Percentiles rank a stretch among this genome's conserved stretches.
phyloP scores from a whole-genome alignment of 495 filamentous ascomycete species.

The Aspergillus conjunctus region DNA sequence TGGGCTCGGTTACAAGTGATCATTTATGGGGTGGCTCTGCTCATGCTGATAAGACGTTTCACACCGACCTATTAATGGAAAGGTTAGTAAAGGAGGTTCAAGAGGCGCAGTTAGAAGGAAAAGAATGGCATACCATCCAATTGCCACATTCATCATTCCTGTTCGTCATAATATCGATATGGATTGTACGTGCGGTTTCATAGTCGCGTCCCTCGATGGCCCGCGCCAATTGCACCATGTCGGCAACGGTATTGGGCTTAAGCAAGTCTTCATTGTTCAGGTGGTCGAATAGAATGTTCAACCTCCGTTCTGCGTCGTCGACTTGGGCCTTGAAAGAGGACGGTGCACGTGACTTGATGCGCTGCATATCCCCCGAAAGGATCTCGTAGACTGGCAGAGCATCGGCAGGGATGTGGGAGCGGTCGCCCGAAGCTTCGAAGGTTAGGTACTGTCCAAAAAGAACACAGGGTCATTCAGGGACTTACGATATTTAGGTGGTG shows the following conservation, averaged over 20 bases:
- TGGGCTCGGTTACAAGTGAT: background rate
- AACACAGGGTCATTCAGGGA: constrained; percentile 18
- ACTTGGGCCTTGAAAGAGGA: constrained; percentile 80
- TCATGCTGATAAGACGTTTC: constrained; percentile 91
- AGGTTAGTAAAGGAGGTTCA: constrained; percentile 8
- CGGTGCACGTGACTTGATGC: constrained; percentile 81
- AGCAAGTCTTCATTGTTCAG: constrained; percentile 93
- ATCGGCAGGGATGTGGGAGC: constrained; percentile 78
- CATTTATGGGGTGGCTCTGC: constrained; percentile 66
- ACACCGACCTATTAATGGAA: constrained; percentile 68
- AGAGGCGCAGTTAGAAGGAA: background rate
- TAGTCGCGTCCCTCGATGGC: constrained; percentile 74
- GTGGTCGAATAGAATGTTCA: constrained; percentile 91
- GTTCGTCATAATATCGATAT: constrained; percentile 80
- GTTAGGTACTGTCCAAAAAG: constrained; percentile 16
- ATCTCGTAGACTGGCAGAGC: constrained; percentile 80
- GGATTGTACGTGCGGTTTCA: constrained; percentile 70
- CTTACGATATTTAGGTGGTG: constrained; percentile 70
- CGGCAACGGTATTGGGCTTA: constrained; percentile 75
- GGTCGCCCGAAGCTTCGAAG: constrained; percentile 70
- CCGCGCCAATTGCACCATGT: constrained; percentile 65
- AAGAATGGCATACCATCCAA: constrained; percentile 81
- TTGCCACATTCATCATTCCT: constrained; percentile 83
- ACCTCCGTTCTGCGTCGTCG: constrained; percentile 86
- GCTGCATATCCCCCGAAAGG: constrained; percentile 80